phyloP scores from a whole-genome alignment of 2,329 filamentous ascomycete genomes.

The Onygenales sp. region DNA sequence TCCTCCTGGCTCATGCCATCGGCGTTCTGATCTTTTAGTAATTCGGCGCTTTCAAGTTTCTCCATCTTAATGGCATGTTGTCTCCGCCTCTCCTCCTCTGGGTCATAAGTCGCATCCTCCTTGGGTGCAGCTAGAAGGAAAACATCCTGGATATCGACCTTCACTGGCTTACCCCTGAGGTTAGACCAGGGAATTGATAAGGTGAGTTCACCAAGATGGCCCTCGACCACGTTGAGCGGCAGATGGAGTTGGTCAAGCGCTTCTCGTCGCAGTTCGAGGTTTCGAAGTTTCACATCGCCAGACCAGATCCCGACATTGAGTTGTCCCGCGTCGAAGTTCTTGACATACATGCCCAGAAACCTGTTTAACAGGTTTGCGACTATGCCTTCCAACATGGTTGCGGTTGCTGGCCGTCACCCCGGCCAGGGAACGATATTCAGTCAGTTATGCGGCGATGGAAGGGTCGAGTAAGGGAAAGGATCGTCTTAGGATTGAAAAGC shows the following conservation, averaged over 20 bases:
- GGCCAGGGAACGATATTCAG: constrained; percentile 44
- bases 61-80: constrained; percentile 95
- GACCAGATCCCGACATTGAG: constrained; percentile 99
- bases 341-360: constrained; percentile 99
- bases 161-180: constrained; percentile 84
- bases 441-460: neutral
- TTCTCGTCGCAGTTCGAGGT: constrained; percentile 87
- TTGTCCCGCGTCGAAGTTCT: constrained; percentile 97
- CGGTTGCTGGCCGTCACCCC: constrained; percentile 58
- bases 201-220: constrained; percentile 84
- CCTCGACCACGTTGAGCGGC: constrained; percentile 91
- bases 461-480: neutral
- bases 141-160: constrained; percentile 92
- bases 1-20: constrained; percentile 92
- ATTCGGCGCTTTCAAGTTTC: constrained; percentile 90
- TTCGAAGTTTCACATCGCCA: constrained; percentile 88
- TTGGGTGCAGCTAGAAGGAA: constrained; percentile 91
- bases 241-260: constrained; percentile 95
- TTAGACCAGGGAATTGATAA: constrained; percentile 97
- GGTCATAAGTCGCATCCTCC: constrained; percentile 86
- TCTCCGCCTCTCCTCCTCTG: constrained; percentile 81
- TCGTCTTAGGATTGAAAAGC: neutral
- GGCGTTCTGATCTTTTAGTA: constrained; percentile 84
- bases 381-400: constrained; percentile 88
- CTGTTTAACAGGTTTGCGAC: constrained; percentile 96